Evolutionary conservation across 139 green algal genomes (phyloP), one percentile per base, ranked within the genome.

Genomic region (Eudorina sp.): DNA sequence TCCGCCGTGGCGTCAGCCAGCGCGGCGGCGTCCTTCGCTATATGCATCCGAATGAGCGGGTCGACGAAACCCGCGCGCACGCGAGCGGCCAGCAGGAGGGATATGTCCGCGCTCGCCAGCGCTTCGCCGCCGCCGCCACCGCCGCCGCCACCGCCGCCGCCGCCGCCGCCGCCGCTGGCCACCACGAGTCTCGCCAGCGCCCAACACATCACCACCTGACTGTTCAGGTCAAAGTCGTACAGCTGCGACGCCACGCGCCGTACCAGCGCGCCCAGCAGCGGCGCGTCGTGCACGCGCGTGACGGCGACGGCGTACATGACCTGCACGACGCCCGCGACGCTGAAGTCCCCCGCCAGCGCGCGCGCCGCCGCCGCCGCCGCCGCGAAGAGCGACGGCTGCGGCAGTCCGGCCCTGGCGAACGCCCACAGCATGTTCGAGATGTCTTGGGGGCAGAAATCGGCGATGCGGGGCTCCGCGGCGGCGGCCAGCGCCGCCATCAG

Each of bases 391-490:
- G 86, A 58, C 46, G 60, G 76, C 75, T 90, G 51, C 23, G 76
- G 64, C 45, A 86, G 51, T 6, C 60, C 90, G 41, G 75, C 8
- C 0, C 81, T 85, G 31, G 92, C 92, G 51, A 80, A 92, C 7
- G 92, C 82, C 92, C 92, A 95, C 7, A 92, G 46, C 58, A 89
- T 76, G 87, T 95, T 95, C 66, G 90, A 79, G 27, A 95, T 53
- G 43, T 89, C 88, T 76, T 95, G 92, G 3, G 92, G 92, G 18
- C 53, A 85, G 70, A 92, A 90, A 29, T 72, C 83, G 76, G 81
- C 78, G 53, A 92, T 90, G 27, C 53, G 80, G 0, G 25, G 7
- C 60, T 79, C 66, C 9, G 85, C 25, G 8, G 58, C 73, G 8
- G 40, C 19, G 23, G 77, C 76, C 31, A 90, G 76, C 4, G 36